Evolutionary conservation across 176 grass and related monocot genomes (phyloP).

Genomic region (Saccharum officinarum): DNA sequence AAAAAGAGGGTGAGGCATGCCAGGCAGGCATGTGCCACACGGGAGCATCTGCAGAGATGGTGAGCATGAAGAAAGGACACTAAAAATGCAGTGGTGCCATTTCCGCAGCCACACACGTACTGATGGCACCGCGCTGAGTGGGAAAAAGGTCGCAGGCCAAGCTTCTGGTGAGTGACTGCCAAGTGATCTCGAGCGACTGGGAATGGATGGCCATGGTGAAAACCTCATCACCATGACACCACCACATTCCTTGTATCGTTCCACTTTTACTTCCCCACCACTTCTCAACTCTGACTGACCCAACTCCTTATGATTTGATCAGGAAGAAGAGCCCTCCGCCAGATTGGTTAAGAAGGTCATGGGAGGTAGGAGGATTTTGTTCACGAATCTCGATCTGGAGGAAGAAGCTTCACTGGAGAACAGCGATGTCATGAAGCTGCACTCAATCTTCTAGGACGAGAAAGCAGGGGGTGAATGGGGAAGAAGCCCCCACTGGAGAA

Average conservation of each 20-base stretch:
- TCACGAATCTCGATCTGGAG: not conserved
- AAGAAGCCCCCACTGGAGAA: too few species aligned
- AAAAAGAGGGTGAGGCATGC: not conserved
- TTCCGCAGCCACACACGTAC: too few species aligned
- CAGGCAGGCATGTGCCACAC: too few species aligned
- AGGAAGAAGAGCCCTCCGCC: not conserved
- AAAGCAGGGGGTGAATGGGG: too few species aligned
- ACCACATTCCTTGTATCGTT: not conserved
- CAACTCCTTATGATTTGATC: not conserved
- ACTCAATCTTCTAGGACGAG: too few species aligned
- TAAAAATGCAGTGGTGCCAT: too few species aligned
- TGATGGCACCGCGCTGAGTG: too few species aligned
- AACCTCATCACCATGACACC: not conserved
- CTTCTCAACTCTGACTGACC: not conserved
- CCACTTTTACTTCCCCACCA: not conserved
- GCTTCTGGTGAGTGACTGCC: not conserved
- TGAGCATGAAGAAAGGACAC: too few species aligned
- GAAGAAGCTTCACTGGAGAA: not conserved
- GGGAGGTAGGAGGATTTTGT: not conserved
- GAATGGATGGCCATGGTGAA: not conserved
- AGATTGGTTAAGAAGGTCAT: not conserved
- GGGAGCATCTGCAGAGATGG: too few species aligned
- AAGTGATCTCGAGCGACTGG: not conserved
- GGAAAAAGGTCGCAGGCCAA: too few species aligned
- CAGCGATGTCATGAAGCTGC: not conserved